Conservation (phyloP, 495 filamentous ascomycete species). For the Talaromyces proteolyticus region DNA sequence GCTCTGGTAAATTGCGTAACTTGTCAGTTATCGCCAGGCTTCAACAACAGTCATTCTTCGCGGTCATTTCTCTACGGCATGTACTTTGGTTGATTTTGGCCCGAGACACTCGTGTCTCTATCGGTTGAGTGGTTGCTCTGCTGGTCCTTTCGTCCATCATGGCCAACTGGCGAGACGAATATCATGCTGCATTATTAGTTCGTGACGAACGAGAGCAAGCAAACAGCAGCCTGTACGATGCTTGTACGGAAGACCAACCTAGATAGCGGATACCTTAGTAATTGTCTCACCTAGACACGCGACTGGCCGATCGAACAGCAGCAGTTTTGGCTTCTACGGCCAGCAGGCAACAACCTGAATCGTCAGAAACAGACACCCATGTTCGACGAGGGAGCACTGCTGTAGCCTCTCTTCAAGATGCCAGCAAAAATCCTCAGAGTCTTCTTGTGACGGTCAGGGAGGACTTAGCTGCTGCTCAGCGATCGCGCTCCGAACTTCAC, state of each 20-base stretch:
- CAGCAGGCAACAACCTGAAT: constrained; percentile 32
- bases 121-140: background rate
- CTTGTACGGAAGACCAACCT: constrained; percentile 38
- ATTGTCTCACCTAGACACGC: constrained; percentile 45
- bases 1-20: too few species aligned
- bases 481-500: constrained; percentile 61
- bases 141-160: constrained; percentile 14
- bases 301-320: constrained; percentile 62
- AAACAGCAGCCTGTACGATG: constrained; percentile 47
- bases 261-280: background rate
- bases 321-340: constrained; percentile 4
- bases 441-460: constrained; percentile 44
- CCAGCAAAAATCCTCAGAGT: constrained; percentile 21
- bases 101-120: background rate
- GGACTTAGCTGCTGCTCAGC: constrained; percentile 70
- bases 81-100: background rate
- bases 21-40: too few species aligned
- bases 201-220: constrained; percentile 54
- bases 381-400: background rate
- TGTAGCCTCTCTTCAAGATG: background rate
- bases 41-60: too few species aligned
- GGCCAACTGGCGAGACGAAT: constrained; percentile 55
- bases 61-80: too few species aligned
- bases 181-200: constrained; percentile 44
- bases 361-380: constrained; percentile 14